Evolutionary conservation across 139 green algal species (phyloP).

Genomic region (Volvox africanus): DNA sequence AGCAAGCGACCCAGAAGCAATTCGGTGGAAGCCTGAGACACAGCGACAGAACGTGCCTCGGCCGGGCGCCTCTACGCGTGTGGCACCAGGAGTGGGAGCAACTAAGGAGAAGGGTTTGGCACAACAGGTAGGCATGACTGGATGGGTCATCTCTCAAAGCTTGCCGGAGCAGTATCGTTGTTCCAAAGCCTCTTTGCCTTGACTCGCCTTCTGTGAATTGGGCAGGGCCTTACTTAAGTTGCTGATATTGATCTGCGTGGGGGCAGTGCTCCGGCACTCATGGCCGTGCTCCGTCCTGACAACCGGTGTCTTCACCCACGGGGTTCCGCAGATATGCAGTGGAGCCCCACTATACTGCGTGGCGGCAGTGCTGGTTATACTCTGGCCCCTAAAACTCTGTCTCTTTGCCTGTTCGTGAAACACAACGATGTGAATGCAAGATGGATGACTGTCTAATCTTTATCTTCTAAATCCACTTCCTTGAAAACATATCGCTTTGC

Average conservation of each 20-base stretch:
- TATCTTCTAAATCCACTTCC: too few species aligned
- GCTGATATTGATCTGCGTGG: not conserved
- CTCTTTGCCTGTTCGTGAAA: too few species aligned
- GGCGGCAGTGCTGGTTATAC: not conserved
- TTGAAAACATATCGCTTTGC: not conserved
- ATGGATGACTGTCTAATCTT: not conserved
- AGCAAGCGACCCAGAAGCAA: not conserved
- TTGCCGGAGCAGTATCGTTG: not conserved
- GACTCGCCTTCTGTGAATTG: not conserved
- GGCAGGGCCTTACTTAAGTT: constrained; percentile 26
- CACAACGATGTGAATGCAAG: too few species aligned
- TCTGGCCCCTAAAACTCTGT: constrained; percentile 17
- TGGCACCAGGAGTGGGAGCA: not conserved
- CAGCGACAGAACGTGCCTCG: not conserved
- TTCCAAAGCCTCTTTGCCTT: constrained; percentile 4
- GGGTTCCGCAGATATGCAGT: not conserved
- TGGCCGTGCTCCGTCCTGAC: not conserved
- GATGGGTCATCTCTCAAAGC: not conserved
- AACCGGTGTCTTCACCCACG: constrained; percentile 41
- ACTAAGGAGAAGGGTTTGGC: constrained; percentile 60
- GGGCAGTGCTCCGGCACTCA: not conserved
- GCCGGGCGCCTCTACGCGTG: not conserved
- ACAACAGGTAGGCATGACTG: constrained; percentile 46
- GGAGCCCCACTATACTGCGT: not conserved
- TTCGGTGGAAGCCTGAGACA: constrained; percentile 2